A percentile compares a stretch with the other conserved stretches of the same genome.
Evolutionary conservation across 345 rosid species (phyloP).

Genomic region (Rubroshorea leprosula): DNA sequence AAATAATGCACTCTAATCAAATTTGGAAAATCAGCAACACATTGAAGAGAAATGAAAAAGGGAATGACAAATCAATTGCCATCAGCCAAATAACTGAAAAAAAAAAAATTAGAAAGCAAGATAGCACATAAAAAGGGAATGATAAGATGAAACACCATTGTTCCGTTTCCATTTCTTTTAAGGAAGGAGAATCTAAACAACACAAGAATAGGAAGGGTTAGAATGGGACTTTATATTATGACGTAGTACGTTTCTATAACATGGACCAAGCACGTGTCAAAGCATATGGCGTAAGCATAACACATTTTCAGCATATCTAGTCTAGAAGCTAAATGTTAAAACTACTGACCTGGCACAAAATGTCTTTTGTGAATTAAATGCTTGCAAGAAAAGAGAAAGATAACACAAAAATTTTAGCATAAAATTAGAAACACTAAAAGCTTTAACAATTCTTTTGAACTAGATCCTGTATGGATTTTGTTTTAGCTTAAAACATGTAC

Average conservation of each 20-base stretch:
- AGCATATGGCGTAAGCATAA: neutral
- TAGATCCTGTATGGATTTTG: neutral
- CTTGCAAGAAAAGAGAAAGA: neutral
- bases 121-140: neutral
- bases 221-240: neutral
- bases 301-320: neutral
- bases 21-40: neutral
- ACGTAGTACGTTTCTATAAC: neutral
- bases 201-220: neutral
- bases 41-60: too few species aligned
- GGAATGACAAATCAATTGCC: neutral
- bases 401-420: neutral
- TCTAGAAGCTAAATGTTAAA: neutral
- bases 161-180: neutral
- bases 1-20: neutral
- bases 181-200: neutral
- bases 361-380: neutral
- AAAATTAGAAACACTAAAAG: neutral
- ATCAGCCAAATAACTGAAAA: neutral
- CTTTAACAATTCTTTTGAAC: neutral
- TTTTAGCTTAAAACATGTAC: neutral
- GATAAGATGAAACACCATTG: neutral
- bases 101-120: neutral
- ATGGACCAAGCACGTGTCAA: neutral
- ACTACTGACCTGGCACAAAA: neutral